Evolutionary conservation across 2,329 filamentous ascomycete genomes (phyloP).

Genomic region (Cucurbitaria berberidis): DNA sequence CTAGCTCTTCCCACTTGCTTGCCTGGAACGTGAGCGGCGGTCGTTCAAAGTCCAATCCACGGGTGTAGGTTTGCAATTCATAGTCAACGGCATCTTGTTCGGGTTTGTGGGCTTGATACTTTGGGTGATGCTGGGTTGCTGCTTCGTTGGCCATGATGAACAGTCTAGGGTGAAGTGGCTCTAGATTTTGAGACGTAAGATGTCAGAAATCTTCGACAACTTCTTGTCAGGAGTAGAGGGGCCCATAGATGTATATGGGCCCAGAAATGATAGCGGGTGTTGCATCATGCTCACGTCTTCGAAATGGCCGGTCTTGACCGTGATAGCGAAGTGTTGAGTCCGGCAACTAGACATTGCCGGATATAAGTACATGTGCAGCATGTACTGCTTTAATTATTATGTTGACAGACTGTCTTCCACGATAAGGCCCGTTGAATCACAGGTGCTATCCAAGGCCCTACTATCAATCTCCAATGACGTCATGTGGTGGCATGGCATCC

Average conservation of each 20-base stretch:
- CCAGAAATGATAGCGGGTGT: not conserved
- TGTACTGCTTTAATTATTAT: not conserved
- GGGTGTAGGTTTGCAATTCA: slow-evolving; percentile 39
- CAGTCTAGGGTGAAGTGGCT: not conserved
- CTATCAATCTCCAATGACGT: not conserved
- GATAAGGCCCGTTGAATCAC: not conserved
- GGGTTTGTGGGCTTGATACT: slow-evolving; percentile 13
- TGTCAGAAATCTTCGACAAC: not conserved
- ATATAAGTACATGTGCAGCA: not conserved
- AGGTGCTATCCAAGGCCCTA: not conserved
- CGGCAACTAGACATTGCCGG: not conserved
- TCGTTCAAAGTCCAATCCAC: slow-evolving; percentile 41
- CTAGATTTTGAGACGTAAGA: not conserved
- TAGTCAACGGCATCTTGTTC: slow-evolving; percentile 30
- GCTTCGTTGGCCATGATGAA: slow-evolving; percentile 14
- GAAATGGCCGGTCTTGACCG: not conserved
- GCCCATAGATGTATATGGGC: not conserved
- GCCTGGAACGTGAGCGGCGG: slow-evolving; percentile 45
- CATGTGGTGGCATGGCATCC: not conserved
- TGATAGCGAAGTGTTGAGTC: not conserved
- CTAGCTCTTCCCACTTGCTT: slow-evolving; percentile 26
- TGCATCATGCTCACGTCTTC: slow-evolving; percentile 5
- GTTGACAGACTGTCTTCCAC: not conserved
- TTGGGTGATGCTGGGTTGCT: slow-evolving; percentile 16
- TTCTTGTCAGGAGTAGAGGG: not conserved